Evolutionary conservation across 345 rosid genomes (phyloP).

Genomic region (Moricandia arvensis): DNA sequence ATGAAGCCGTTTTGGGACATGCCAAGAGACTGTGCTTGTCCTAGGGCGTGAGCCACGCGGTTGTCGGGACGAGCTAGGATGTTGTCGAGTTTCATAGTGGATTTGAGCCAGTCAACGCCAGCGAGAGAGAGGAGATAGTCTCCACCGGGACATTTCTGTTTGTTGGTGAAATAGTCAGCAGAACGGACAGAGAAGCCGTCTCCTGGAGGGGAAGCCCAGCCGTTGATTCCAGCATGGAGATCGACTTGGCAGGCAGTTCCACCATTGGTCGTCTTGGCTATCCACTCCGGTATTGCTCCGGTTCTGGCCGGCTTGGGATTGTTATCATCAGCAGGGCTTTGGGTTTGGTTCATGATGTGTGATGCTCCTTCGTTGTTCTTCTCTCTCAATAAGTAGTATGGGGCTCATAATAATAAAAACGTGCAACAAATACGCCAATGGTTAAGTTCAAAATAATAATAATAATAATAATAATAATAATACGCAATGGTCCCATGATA

Average conservation of each 20-base stretch:
- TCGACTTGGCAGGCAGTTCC: slow-evolving; percentile 50
- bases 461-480: too few relatives aligned
- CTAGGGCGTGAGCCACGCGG: slow-evolving; percentile 58
- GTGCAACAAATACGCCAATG: neutral
- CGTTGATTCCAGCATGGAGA: slow-evolving; percentile 51
- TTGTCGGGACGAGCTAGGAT: slow-evolving; percentile 68
- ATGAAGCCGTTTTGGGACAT: slow-evolving; percentile 55
- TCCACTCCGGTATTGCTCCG: slow-evolving; percentile 44
- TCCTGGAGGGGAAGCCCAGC: slow-evolving; percentile 89
- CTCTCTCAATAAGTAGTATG: neutral
- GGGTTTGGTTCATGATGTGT: neutral
- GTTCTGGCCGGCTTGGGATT: neutral
- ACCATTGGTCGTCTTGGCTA: slow-evolving; percentile 56
- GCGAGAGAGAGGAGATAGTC: slow-evolving; percentile 64
- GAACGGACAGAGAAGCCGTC: slow-evolving; percentile 67
- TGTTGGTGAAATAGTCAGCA: slow-evolving; percentile 44
- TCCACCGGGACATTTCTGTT: slow-evolving; percentile 61
- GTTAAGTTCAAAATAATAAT: too few relatives aligned
- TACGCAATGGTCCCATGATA: neutral
- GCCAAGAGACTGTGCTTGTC: slow-evolving; percentile 48
- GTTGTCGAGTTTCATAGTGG: slow-evolving; percentile 56
- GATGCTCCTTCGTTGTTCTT: neutral
- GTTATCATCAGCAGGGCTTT: neutral
- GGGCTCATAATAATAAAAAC: neutral
- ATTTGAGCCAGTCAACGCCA: slow-evolving; percentile 85